phyloP scores from a whole-genome alignment of 1,139 yeast genomes.

The Pichia sp. region DNA sequence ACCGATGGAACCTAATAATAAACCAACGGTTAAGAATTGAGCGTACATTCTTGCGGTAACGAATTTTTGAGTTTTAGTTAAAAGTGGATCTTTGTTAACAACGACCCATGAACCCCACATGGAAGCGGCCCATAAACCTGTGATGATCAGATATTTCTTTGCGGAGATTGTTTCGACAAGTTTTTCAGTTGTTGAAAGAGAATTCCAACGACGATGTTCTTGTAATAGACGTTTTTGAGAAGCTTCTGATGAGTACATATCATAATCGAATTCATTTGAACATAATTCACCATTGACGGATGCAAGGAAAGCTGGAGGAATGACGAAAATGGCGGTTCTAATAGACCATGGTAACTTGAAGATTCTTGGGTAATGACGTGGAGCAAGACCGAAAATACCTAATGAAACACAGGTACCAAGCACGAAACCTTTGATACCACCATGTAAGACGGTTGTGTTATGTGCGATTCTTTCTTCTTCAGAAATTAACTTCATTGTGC shows the following conservation, averaged over 20 bases:
- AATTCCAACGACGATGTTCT: slow-evolving; percentile 52
- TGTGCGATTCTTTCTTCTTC: slow-evolving; percentile 68
- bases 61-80: slow-evolving; percentile 80
- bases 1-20: slow-evolving; percentile 63
- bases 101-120: slow-evolving; percentile 79
- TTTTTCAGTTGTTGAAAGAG: slow-evolving; percentile 37
- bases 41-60: slow-evolving; percentile 97
- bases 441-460: slow-evolving; percentile 50
- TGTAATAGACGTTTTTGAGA: slow-evolving; percentile 38
- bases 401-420: slow-evolving; percentile 55
- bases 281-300: slow-evolving; percentile 61
- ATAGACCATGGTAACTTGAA: slow-evolving; percentile 49
- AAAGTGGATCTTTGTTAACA: slow-evolving; percentile 72
- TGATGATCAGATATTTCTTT: slow-evolving; percentile 74
- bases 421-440: slow-evolving; percentile 62
- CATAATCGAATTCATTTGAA: slow-evolving; percentile 52
- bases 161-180: slow-evolving; percentile 34
- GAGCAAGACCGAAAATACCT: slow-evolving; percentile 44
- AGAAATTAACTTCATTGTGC: slow-evolving; percentile 64
- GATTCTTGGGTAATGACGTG: slow-evolving; percentile 42
- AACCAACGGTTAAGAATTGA: slow-evolving; percentile 70
- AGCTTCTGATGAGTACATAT: slow-evolving; percentile 42
- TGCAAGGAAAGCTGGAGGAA: slow-evolving; percentile 57
- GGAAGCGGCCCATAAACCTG: slow-evolving; percentile 84
- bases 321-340: slow-evolving; percentile 54